Percentiles rank a stretch among this genome's conserved stretches.
Conservation (phyloP, 169 alveolate species). For the Plasmodium fragile region DNA sequence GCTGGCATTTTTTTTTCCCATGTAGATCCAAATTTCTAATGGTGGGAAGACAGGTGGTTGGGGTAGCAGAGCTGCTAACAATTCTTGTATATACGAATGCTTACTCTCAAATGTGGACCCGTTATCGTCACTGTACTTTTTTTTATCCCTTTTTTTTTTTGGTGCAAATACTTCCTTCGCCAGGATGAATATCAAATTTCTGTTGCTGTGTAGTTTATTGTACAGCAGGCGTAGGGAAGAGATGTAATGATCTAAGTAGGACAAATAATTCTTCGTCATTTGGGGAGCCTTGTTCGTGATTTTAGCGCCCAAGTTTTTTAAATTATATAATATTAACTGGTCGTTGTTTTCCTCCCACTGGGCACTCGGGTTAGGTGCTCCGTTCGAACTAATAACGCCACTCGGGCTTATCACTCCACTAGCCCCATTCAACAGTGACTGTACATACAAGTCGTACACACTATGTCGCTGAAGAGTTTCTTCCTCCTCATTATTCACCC, state of each 20-base stretch:
- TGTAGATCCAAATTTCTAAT: conserved; percentile 34
- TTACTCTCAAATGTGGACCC: not conserved
- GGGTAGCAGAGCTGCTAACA: conserved; percentile 44
- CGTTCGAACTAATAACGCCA: not conserved
- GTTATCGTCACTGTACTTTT: not conserved
- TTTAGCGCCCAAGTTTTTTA: conserved; percentile 16
- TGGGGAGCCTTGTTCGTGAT: conserved; percentile 26
- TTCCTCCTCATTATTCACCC: conserved; percentile 20
- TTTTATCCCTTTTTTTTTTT: conserved; percentile 7
- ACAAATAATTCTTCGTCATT: conserved; percentile 32
- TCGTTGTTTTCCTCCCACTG: not conserved
- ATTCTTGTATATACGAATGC: conserved; percentile 49
- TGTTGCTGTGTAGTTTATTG: conserved; percentile 39
- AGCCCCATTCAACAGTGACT: conserved; percentile 18
- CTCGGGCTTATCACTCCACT: not conserved
- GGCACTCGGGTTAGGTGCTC: not conserved
- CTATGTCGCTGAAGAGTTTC: conserved; percentile 13
- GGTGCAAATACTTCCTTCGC: conserved; percentile 58
- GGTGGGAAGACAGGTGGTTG: conserved; percentile 74
- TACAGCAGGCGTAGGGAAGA: conserved; percentile 47
- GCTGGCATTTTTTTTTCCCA: conserved; percentile 34
- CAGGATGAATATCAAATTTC: conserved; percentile 46
- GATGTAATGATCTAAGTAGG: conserved; percentile 63
- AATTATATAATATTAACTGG: conserved; percentile 43
- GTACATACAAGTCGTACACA: conserved; percentile 50